A percentile compares a stretch with the other conserved stretches of the same genome.
Evolutionary conservation across 2,329 filamentous ascomycete genomes (phyloP).

Genomic region (Nemania serpens): DNA sequence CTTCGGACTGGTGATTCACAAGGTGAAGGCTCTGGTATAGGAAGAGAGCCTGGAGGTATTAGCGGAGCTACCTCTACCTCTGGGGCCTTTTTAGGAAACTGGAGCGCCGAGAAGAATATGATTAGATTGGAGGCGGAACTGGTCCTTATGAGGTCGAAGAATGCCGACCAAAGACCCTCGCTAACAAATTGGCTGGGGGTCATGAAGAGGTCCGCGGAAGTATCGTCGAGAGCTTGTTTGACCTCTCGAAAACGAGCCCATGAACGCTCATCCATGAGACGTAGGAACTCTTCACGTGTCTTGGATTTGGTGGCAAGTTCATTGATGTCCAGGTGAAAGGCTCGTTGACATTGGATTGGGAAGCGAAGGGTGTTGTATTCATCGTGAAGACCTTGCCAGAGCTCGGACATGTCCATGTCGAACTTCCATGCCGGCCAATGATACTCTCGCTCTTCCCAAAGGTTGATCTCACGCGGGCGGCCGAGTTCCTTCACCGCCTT

Average conservation of each 20-base stretch:
- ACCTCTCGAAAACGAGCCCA: background rate
- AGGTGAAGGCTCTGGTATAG: too few relatives aligned
- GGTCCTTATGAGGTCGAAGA: too few relatives aligned
- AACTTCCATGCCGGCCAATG: background rate
- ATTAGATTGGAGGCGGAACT: too few relatives aligned
- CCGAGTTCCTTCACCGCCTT: background rate
- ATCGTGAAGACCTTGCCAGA: slow-evolving; percentile 6
- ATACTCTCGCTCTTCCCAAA: background rate
- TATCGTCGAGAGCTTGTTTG: too few relatives aligned
- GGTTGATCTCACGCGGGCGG: background rate
- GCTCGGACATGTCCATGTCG: background rate
- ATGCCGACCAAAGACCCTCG: too few relatives aligned
- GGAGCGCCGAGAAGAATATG: too few relatives aligned
- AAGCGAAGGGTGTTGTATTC: slow-evolving; percentile 10
- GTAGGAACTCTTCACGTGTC: slow-evolving; percentile 2
- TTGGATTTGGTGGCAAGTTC: slow-evolving; percentile 2
- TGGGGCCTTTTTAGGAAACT: too few relatives aligned
- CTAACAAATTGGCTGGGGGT: too few relatives aligned
- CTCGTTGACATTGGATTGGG: slow-evolving; percentile 1
- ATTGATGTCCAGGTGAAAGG: slow-evolving; percentile 4
- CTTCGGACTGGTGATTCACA: too few relatives aligned
- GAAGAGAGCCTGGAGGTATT: too few relatives aligned
- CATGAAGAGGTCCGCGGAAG: too few relatives aligned
- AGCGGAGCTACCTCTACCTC: too few relatives aligned
- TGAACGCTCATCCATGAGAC: slow-evolving; percentile 9